Conservation (phyloP, 352 stramenopile genomes). For the Globisporangium abappressorium region DNA sequence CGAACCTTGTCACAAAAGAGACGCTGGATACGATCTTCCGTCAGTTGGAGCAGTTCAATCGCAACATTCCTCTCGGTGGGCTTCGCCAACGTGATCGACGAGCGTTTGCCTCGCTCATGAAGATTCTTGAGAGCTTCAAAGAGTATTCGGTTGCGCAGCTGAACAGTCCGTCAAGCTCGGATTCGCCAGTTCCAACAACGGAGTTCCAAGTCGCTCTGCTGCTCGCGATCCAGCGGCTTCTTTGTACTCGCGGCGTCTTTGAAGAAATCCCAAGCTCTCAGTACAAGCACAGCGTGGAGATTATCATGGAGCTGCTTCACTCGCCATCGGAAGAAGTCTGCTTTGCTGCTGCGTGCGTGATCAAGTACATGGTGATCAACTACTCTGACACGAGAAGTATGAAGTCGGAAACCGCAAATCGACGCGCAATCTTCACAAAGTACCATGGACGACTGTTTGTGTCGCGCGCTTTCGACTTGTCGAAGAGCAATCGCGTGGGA, state of each 20-base stretch:
- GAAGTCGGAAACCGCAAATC: slow-evolving; percentile 84
- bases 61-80: slow-evolving; percentile 75
- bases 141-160: slow-evolving; percentile 82
- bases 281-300: slow-evolving; percentile 81
- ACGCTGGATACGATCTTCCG: slow-evolving; percentile 71
- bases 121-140: slow-evolving; percentile 82
- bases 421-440: slow-evolving; percentile 80
- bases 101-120: slow-evolving; percentile 80
- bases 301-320: slow-evolving; percentile 86
- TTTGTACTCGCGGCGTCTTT: slow-evolving; percentile 82
- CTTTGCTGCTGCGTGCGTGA: slow-evolving; percentile 74
- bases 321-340: slow-evolving; percentile 84
- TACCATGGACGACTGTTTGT: slow-evolving; percentile 83
- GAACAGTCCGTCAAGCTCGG: slow-evolving; percentile 75
- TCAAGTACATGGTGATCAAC: slow-evolving; percentile 90
- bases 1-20: slow-evolving; percentile 77
- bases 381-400: slow-evolving; percentile 86
- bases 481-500: slow-evolving; percentile 71
- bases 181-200: slow-evolving; percentile 75
- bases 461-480: slow-evolving; percentile 75
- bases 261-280: slow-evolving; percentile 85
- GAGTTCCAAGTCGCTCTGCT: slow-evolving; percentile 82
- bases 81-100: slow-evolving; percentile 68
- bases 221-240: slow-evolving; percentile 71
- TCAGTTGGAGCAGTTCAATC: slow-evolving; percentile 85